Conservation (phyloP, 495 filamentous ascomycete genomes). For the Xylona heveae region DNA sequence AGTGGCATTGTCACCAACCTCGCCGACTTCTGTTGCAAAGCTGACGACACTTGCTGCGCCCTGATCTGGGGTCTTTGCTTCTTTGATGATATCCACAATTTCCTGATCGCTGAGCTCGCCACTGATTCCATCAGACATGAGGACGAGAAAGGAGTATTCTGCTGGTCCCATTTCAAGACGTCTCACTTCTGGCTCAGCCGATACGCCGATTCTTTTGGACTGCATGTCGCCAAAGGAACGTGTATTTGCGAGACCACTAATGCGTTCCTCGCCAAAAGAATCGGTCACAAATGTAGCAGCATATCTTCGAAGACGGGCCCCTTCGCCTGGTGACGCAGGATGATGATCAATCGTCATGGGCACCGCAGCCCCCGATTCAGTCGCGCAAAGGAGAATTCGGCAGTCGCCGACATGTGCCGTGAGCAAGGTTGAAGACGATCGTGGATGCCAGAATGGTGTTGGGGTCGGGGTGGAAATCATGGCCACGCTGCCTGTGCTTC, state of each 20-base stretch:
- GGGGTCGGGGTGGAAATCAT: slow-evolving; percentile 82
- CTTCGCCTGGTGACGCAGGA: slow-evolving; percentile 67
- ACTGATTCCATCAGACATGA: slow-evolving; percentile 74
- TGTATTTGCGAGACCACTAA: slow-evolving; percentile 82
- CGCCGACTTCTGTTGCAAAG: slow-evolving; percentile 69
- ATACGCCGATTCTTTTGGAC: slow-evolving; percentile 80
- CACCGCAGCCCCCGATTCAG: slow-evolving; percentile 48
- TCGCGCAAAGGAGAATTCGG: slow-evolving; percentile 68
- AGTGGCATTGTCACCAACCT: slow-evolving; percentile 85
- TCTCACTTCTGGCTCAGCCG: slow-evolving; percentile 72
- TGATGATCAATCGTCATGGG: slow-evolving; percentile 79
- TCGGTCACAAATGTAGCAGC: slow-evolving; percentile 78
- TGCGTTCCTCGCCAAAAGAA: slow-evolving; percentile 91
- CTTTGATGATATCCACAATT: slow-evolving; percentile 87
- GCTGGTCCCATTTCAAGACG: slow-evolving; percentile 54
- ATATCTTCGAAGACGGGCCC: slow-evolving; percentile 63
- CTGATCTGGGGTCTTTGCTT: slow-evolving; percentile 75
- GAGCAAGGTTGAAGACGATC: slow-evolving; percentile 60
- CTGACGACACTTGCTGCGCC: slow-evolving; percentile 56
- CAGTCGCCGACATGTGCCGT: slow-evolving; percentile 89
- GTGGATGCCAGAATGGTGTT: slow-evolving; percentile 86
- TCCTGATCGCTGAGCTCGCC: slow-evolving; percentile 75
- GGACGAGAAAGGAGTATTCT: slow-evolving; percentile 70
- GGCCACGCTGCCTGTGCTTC: slow-evolving; percentile 72
- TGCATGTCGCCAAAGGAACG: slow-evolving; percentile 82